These are phyloP conservation scores for Cerioporus squamosus DNA, from an alignment of 1,284 basidiomycete species.

Conservation along the genomic window DNA sequence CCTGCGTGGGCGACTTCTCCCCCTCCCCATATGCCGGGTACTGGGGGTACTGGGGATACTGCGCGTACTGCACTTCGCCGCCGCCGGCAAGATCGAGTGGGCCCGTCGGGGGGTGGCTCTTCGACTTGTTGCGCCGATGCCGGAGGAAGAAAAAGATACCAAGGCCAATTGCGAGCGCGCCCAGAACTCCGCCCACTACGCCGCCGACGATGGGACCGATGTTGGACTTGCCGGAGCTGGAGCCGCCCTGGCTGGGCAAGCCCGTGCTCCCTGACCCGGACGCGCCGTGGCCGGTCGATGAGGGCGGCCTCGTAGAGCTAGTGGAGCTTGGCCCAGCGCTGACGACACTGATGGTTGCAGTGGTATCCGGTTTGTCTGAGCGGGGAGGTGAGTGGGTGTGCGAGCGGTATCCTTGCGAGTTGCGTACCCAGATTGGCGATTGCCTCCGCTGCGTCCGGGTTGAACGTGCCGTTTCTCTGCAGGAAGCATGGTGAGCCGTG, in stretches of 20 bases:
- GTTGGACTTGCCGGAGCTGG: slow-evolving; percentile 12
- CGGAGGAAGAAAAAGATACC: slow-evolving; percentile 16
- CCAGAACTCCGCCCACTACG: slow-evolving; percentile 14
- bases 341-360: neutral
- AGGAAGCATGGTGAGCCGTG: neutral
- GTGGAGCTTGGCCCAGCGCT: neutral
- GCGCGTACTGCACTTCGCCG: neutral
- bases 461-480: slow-evolving; percentile 9
- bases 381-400: neutral
- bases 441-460: slow-evolving; percentile 2
- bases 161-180: slow-evolving; percentile 6
- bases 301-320: neutral
- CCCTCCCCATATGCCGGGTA: slow-evolving; percentile 11
- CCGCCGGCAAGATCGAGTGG: slow-evolving; percentile 9
- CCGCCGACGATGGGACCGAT: slow-evolving; percentile 17
- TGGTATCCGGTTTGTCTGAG: slow-evolving; percentile 8
- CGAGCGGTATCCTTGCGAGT: neutral
- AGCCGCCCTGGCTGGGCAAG: neutral
- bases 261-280: neutral
- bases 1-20: slow-evolving; percentile 7
- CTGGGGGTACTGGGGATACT: slow-evolving; percentile 5
- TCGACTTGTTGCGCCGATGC: slow-evolving; percentile 6
- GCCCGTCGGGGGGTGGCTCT: slow-evolving; percentile 2
- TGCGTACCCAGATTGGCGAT: slow-evolving; percentile 1
- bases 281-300: neutral